phyloP scores from a whole-genome alignment of 495 filamentous ascomycete species.

The Tuber indicum region DNA sequence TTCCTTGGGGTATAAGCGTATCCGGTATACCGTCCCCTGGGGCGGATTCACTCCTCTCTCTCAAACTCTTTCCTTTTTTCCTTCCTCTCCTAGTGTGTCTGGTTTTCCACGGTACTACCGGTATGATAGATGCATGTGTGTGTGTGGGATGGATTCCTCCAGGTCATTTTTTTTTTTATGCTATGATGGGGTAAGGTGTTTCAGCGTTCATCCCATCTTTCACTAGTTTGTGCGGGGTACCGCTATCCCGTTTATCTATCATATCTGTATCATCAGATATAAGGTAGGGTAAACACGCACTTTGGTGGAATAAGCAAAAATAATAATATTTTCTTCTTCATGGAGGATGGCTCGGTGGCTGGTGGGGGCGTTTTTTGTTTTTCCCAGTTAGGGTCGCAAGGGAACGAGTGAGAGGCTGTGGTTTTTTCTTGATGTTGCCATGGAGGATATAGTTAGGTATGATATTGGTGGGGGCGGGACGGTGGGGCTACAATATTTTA shows the following conservation, averaged over 20 bases:
- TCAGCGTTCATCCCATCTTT: neutral
- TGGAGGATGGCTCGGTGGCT: neutral
- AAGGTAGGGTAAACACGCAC: neutral
- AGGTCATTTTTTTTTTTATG: neutral
- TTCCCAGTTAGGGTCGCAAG: neutral
- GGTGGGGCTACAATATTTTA: neutral
- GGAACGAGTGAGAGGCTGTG: neutral
- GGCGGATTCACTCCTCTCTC: neutral
- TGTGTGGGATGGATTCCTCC: neutral
- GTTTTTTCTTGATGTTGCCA: neutral
- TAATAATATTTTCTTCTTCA: neutral
- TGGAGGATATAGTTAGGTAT: neutral
- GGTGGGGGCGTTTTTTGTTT: neutral
- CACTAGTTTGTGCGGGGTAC: neutral
- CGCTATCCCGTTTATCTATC: neutral
- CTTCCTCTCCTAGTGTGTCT: neutral
- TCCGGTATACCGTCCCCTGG: neutral
- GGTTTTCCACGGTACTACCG: neutral
- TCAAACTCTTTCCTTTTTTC: neutral
- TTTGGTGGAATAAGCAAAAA: neutral
- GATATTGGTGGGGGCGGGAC: too few relatives aligned
- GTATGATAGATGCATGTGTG: neutral
- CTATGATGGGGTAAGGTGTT: neutral
- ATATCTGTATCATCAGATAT: neutral
- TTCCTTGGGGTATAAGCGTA: neutral